Evolutionary conservation across 192 early-diverging fungal species (phyloP).

Genomic region (Umbelopsis sp.): DNA sequence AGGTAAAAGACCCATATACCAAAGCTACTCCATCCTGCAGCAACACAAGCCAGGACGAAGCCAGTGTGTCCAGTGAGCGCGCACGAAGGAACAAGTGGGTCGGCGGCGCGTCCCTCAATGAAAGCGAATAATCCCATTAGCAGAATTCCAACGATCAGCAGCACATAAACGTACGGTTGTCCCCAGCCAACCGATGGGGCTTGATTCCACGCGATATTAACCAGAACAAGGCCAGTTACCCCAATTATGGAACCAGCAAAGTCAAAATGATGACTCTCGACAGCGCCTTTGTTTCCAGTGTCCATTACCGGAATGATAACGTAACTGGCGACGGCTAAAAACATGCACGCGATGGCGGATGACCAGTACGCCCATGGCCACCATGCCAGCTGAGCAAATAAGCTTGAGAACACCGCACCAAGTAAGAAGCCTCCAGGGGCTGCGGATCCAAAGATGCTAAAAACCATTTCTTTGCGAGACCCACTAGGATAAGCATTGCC

Average conservation of each 20-base stretch:
- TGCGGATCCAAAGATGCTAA: conserved; percentile 14
- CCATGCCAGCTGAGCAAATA: conserved; percentile 20
- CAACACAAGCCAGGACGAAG: conserved; percentile 16
- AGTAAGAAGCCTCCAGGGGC: conserved; percentile 13
- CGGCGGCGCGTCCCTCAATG: conserved; percentile 10
- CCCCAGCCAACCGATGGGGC: conserved; percentile 19
- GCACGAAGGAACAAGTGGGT: conserved; percentile 5
- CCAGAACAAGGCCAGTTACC: conserved; percentile 3
- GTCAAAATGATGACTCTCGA: conserved; percentile 11
- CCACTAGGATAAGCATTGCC: conserved; percentile 12
- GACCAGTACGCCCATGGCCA: conserved; percentile 16
- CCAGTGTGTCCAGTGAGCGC: conserved; percentile 12
- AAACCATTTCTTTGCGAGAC: conserved; percentile 13
- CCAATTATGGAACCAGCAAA: conserved; percentile 13
- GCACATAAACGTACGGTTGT: conserved; percentile 7
- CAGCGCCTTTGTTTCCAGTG: not conserved
- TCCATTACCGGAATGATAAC: conserved; percentile 13
- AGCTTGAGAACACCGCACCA: conserved; percentile 18
- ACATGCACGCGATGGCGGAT: conserved; percentile 13
- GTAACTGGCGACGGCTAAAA: conserved; percentile 10
- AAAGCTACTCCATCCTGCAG: conserved; percentile 18
- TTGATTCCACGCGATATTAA: conserved; percentile 19
- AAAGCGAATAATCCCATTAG: conserved; percentile 12
- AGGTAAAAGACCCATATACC: conserved; percentile 18
- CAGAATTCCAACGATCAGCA: conserved; percentile 15